Evolutionary conservation across 2,329 filamentous ascomycete genomes (phyloP).

Genomic region (Pyrenochaeta sp.): DNA sequence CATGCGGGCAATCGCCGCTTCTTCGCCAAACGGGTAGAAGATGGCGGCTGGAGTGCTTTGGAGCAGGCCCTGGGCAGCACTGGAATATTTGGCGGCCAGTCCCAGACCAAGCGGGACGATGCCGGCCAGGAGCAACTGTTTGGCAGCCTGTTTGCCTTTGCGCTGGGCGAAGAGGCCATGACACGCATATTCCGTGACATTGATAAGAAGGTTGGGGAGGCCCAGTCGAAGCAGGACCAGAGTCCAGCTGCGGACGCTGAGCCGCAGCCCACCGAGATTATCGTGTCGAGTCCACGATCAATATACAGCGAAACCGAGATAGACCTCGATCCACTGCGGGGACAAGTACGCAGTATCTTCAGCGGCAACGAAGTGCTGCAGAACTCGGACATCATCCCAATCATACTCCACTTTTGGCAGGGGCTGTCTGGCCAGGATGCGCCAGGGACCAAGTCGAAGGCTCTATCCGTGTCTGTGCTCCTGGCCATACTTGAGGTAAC

Average conservation of each 20-base stretch:
- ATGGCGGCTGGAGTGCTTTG: conserved; percentile 79
- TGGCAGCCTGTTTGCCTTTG: conserved; percentile 82
- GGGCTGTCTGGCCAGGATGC: conserved; percentile 43
- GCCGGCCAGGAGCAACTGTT: conserved; percentile 74
- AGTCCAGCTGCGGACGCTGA: conserved; percentile 7
- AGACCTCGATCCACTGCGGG: conserved; percentile 38
- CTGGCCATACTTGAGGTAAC: conserved; percentile 47
- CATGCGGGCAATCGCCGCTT: conserved; percentile 89
- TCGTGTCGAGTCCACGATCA: conserved; percentile 38
- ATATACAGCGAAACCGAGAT: conserved; percentile 35
- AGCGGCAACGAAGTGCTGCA: conserved; percentile 52
- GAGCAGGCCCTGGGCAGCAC: conserved; percentile 76
- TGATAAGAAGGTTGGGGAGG: conserved; percentile 35
- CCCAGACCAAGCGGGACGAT: conserved; percentile 44
- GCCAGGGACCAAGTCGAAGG: conserved; percentile 43
- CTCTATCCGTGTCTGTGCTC: conserved; percentile 47
- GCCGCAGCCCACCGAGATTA: conserved; percentile 25
- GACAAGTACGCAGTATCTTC: conserved; percentile 45
- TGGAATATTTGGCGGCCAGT: conserved; percentile 56
- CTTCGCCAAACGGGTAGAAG: conserved; percentile 78
- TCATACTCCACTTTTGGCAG: conserved; percentile 50
- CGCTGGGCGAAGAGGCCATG: conserved; percentile 78
- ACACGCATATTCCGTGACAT: conserved; percentile 69
- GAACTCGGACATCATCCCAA: conserved; percentile 51
- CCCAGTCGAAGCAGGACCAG: conserved; percentile 16